Conservation (phyloP, 2,329 filamentous ascomycete genomes). For the Rhexocercosporidium sp. region DNA sequence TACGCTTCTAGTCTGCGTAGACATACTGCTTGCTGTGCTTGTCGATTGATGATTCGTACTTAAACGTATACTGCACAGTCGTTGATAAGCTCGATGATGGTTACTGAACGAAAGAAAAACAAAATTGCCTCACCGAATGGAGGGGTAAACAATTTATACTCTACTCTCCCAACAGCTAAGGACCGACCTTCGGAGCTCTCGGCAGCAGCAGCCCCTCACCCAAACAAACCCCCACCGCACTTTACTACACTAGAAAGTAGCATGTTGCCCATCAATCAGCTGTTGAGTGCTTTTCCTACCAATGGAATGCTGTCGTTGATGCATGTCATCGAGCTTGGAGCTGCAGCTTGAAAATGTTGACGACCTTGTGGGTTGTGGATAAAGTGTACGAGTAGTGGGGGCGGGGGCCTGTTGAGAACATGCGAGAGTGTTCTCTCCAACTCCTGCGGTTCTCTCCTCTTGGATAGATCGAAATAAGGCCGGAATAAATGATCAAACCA, state of each 20-base stretch:
- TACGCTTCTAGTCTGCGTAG: conserved; percentile 16
- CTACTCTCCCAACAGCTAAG: background rate
- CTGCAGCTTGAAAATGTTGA: background rate
- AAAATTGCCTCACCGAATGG: background rate
- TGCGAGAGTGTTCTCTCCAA: background rate
- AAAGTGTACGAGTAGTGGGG: background rate
- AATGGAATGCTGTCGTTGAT: background rate
- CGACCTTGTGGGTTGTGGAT: background rate
- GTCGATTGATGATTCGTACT: background rate
- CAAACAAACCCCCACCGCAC: background rate
- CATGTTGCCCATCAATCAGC: conserved; percentile 5
- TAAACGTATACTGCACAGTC: background rate
- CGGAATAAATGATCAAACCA: too few species aligned
- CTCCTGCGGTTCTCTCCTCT: background rate
- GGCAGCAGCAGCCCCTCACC: background rate
- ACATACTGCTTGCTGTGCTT: conserved; percentile 26
- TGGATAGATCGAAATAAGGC: too few species aligned
- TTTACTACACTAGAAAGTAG: background rate
- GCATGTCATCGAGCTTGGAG: conserved; percentile 8
- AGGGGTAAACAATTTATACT: background rate
- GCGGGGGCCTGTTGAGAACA: background rate
- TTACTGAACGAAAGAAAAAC: background rate
- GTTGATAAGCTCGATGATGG: background rate
- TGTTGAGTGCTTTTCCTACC: conserved; percentile 11
- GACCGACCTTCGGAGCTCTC: conserved; percentile 1